Conservation (phyloP, 2,329 filamentous ascomycete genomes). For the Phoma sp. region DNA sequence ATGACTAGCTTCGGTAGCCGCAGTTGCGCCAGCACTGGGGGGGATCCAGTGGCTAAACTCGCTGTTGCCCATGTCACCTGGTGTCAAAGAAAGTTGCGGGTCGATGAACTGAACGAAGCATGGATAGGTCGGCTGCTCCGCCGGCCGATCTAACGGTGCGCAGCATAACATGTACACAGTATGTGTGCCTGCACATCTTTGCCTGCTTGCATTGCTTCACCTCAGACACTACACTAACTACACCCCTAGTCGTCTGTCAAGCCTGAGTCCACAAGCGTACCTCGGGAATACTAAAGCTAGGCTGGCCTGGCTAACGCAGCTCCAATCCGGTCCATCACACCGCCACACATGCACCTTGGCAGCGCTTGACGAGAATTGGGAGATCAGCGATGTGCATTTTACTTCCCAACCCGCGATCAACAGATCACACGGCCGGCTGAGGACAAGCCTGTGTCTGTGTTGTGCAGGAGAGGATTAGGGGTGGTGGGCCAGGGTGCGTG, state of each 20-base stretch:
- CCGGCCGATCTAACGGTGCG: conserved; percentile 1
- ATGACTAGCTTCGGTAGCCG: not conserved
- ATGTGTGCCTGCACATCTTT: conserved; percentile 14
- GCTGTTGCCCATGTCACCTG: not conserved
- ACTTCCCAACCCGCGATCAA: not conserved
- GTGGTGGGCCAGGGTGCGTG: not conserved
- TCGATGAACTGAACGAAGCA: too few relatives aligned
- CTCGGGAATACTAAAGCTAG: conserved; percentile 6
- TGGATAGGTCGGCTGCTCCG: not conserved
- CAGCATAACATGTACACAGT: too few relatives aligned
- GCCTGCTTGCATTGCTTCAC: not conserved
- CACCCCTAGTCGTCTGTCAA: not conserved
- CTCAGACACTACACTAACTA: not conserved
- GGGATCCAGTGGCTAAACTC: conserved; percentile 2
- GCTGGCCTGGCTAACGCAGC: conserved; percentile 7
- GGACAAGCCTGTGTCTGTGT: conserved; percentile 8
- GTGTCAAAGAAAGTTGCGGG: too few relatives aligned
- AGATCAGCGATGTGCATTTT: conserved; percentile 1
- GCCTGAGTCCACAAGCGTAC: conserved; percentile 1
- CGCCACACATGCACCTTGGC: conserved; percentile 5
- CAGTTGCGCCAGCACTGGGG: not conserved
- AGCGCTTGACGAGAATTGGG: not conserved
- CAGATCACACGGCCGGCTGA: conserved; percentile 10
- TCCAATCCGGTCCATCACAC: conserved; percentile 11
- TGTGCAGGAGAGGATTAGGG: not conserved